These are phyloP conservation scores for Ceratobasidium theobromae DNA, from an alignment of 1,284 basidiomycete species.

Conservation along the genomic window DNA sequence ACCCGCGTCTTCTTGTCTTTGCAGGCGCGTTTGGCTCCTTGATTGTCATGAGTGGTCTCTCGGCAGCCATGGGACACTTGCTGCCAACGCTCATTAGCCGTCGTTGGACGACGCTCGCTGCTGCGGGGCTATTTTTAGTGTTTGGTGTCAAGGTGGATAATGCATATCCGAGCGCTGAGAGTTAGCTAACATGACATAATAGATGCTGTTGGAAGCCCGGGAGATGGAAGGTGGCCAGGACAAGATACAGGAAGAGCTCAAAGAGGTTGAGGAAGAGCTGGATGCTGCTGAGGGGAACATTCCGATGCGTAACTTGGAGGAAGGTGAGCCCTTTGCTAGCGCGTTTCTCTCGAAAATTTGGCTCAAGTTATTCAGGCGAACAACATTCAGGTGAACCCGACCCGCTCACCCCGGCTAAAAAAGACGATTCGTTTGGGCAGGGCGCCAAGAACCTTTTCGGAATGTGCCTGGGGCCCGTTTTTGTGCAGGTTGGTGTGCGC, in stretches of 20 bases:
- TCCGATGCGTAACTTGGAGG: constrained; percentile 56
- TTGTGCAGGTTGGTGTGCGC: constrained; percentile 70
- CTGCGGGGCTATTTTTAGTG: constrained; percentile 79
- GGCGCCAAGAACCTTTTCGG: constrained; percentile 81
- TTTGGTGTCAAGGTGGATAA: constrained; percentile 67
- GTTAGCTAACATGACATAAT: neutral
- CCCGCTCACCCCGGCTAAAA: constrained; percentile 23
- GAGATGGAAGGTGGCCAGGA: constrained; percentile 73
- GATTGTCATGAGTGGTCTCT: constrained; percentile 89
- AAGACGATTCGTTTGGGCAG: constrained; percentile 48
- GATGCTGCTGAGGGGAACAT: constrained; percentile 51
- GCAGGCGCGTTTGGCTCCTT: constrained; percentile 86
- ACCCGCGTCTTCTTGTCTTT: constrained; percentile 84
- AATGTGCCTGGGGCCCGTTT: constrained; percentile 86
- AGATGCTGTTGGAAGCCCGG: constrained; percentile 77
- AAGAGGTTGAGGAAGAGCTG: constrained; percentile 87
- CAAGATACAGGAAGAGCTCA: constrained; percentile 90
- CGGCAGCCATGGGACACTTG: constrained; percentile 83
- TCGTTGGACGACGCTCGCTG: constrained; percentile 74
- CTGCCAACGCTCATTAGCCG: constrained; percentile 81
- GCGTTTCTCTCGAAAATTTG: neutral
- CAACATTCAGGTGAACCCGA: constrained; percentile 8
- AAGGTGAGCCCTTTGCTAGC: constrained; percentile 45
- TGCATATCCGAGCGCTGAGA: neutral
- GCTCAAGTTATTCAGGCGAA: neutral